Conservation (phyloP, 2,329 filamentous ascomycete species). For the Apiospora malaysiana region DNA sequence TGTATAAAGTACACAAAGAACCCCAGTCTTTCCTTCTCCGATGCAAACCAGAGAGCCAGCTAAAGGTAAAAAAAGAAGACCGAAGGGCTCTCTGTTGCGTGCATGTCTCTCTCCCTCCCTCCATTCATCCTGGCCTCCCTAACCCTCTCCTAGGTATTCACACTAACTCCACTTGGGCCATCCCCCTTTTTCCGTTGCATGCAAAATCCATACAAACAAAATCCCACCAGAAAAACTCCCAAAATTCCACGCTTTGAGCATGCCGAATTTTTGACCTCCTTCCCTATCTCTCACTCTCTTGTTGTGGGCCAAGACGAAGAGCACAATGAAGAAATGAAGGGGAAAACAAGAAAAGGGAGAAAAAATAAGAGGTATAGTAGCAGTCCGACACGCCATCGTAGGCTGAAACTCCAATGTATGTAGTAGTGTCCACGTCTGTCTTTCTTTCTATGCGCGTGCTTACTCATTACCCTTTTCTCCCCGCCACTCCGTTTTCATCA, state of each 20-base stretch:
- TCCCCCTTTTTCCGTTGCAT: neutral
- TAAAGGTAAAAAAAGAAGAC: neutral
- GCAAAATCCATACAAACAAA: neutral
- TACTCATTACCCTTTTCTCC: neutral
- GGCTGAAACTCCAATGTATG: constrained; percentile 3
- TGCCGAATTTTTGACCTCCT: neutral
- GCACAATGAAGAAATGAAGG: neutral
- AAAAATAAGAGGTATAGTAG: neutral
- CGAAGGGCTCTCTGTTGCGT: neutral
- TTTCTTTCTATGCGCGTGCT: neutral
- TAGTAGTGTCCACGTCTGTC: neutral
- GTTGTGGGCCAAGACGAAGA: neutral
- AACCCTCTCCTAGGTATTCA: neutral
- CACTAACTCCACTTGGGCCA: neutral
- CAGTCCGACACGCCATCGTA: neutral
- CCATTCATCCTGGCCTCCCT: neutral
- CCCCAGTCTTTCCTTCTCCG: neutral
- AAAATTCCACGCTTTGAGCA: neutral
- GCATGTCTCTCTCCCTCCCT: neutral
- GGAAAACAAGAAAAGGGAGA: neutral
- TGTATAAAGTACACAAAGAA: constrained; percentile 11
- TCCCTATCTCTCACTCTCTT: neutral
- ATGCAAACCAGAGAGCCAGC: neutral
- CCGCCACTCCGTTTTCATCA: neutral
- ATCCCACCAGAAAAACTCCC: neutral